These are phyloP conservation scores for Eremochloa ophiuroides DNA, from an alignment of 176 grass and related monocot genomes.

Conservation along the genomic window DNA sequence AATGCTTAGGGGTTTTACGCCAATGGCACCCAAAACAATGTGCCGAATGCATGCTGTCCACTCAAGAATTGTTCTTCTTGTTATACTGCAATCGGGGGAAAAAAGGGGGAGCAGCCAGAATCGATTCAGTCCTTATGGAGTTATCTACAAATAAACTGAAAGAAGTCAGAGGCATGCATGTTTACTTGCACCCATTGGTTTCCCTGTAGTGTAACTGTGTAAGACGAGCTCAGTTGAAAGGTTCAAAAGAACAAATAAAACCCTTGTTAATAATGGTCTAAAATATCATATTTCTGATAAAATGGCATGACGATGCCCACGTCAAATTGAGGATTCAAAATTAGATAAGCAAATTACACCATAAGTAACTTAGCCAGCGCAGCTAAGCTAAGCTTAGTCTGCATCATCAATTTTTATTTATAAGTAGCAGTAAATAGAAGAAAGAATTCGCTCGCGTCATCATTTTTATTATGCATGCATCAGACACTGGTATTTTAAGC, in stretches of 20 bases:
- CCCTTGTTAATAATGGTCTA: too few species aligned
- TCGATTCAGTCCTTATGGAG: not conserved
- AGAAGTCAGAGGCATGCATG: not conserved
- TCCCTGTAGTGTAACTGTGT: not conserved
- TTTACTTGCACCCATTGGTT: not conserved
- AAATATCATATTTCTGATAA: not conserved
- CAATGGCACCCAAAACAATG: conserved; percentile 4
- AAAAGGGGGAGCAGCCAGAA: not conserved
- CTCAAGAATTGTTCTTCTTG: conserved; percentile 20
- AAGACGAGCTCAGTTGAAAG: not conserved
- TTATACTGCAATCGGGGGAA: not conserved
- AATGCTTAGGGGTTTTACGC: not conserved
- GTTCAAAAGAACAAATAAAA: not conserved
- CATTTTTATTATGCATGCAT: too few species aligned
- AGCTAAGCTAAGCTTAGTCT: not conserved
- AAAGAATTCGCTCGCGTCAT: not conserved
- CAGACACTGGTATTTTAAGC: not conserved
- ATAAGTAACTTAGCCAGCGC: not conserved
- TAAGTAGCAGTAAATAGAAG: not conserved
- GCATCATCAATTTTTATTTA: not conserved
- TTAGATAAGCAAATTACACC: not conserved
- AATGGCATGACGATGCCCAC: not conserved
- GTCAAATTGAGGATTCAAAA: not conserved
- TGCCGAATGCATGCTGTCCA: not conserved
- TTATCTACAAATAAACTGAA: not conserved